Base-by-base conservation (phyloP, 371 early-diverging fungal genomes). In the Coemansia sp. region DNA sequence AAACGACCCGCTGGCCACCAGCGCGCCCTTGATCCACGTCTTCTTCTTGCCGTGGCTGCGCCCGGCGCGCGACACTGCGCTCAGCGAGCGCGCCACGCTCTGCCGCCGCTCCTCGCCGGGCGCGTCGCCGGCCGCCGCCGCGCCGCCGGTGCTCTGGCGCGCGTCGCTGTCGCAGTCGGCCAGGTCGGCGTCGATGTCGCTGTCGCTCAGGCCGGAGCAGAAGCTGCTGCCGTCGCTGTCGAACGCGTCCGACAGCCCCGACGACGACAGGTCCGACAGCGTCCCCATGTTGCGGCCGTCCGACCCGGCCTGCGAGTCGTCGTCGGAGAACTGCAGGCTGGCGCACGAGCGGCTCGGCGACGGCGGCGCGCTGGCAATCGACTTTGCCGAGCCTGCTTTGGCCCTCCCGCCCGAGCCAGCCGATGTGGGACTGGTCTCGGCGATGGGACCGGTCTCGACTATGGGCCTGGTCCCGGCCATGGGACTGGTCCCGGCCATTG, bases 1-100 rank as follows among this genome's bases (percentile, higher is more conserved):
- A 85, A 97, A 99, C 5, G 95, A 91, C 10, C 99, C 99, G 65
- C 91, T 84, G 1, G 99, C 99, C 65, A 99, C 95, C 55, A 93
- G 80, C 12, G 90, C 83, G 0, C 97, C 97, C 70, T 90, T 87
- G 65, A 92, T 90, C 92, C 94, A 96, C 56, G 77, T 76, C 59
- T 72, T 65, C 50, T 74, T 70, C 60, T 75, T 75, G 59, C 45
- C 31, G 55, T 55, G 67, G 11, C 50, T 16, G 48, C 61, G 67
- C n/a, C 36, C 42, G 43, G 42, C 54, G 9, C 77, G 65, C 54
- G 72, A 63, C 20, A 55, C 50, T 5, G 53, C 47, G 56, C 64
- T 75, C 5, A 49, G 40, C 3, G 77, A 62, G 20, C 68, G 55
- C 10, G 65, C 58, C 45, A 63, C 62, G 34, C 59, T 61, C 14